Evolutionary conservation across 2,329 filamentous ascomycete species (phyloP).

Genomic region (Penicillium crustosum): DNA sequence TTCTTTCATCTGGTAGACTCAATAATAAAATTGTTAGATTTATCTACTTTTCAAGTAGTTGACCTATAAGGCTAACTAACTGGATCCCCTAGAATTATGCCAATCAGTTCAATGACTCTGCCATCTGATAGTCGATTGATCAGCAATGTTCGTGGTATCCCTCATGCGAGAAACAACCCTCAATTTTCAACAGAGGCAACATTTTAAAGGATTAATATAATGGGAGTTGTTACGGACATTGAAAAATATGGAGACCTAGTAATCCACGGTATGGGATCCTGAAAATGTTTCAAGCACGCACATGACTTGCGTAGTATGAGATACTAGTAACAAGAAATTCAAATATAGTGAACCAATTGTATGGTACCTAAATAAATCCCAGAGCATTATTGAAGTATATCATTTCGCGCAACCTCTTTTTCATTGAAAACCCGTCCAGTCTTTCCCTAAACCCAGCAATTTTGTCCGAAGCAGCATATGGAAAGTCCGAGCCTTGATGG

Average conservation of each 20-base stretch:
- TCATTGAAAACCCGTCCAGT: not conserved
- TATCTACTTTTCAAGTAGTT: not conserved
- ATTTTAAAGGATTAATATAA: no score
- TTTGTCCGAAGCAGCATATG: not conserved
- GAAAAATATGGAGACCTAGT: no score
- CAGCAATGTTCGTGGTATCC: not conserved
- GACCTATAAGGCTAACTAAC: not conserved
- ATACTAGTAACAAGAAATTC: not conserved
- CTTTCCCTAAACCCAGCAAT: not conserved
- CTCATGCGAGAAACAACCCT: not conserved
- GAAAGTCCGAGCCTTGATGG: not conserved
- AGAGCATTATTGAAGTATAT: no score
- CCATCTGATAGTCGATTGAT: not conserved
- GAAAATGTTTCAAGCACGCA: no score
- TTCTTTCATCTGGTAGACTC: not conserved
- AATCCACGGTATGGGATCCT: no score
- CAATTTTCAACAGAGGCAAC: no score
- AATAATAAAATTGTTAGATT: no score
- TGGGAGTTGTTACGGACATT: no score
- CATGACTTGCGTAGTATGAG: no score
- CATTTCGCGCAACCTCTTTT: no score
- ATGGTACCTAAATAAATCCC: not conserved
- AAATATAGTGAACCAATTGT: not conserved
- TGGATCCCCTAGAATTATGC: not conserved
- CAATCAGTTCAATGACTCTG: not conserved